Evolutionary conservation across 2,329 filamentous ascomycete species (phyloP), one percentile per base, ranked within the genome.

Genomic region (Colletotrichum chlorophyti): DNA sequence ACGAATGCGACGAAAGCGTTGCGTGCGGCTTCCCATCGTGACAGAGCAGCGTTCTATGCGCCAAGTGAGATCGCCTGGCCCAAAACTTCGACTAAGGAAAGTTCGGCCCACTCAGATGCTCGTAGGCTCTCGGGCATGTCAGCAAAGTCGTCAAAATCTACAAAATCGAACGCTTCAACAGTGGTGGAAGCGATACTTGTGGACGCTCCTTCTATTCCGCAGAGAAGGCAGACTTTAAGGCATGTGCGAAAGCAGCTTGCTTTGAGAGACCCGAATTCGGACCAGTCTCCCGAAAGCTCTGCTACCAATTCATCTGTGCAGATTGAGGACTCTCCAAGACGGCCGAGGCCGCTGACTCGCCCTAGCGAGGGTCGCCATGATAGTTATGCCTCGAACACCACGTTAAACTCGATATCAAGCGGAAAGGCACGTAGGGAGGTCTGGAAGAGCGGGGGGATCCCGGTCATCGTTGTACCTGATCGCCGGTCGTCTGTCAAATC

Each of bases 391-490:
- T 87, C 84, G 2, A 80, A 71, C 32, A 70, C 71, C 4, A 83
- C 83, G 0, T 63, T 69, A 21, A 82, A 75, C 60, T 84, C 83
- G 6, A 72, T 80, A 4, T 77, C 80, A 1, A 87, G 82, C 62
- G 74, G 75, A 7, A 84, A 77, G 64, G 83, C 83, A 4, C 76
- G 86, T n/a, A 79, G 81, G 14, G 83, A 87, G 27, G 73, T 88
- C 3, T 79, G 81, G 75, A 86, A 82, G 63, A 82, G 72, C 50
- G 86, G 85, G 7, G 84, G 76, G 3, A 85, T 89, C 9, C 86
- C 86, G 2, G 85, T 89, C 7, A 78, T 87, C 6, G 77, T 89
- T 17, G 81, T 89, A 47, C 86, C 86, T 6, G 81, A 83, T 53
- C 82, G 86, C 14, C 75, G 71, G 14, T 83, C 84, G 6, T 86